Evolutionary conservation across 202 grass and related monocot genomes (phyloP).

Genomic region (Saccharum hybrid): DNA sequence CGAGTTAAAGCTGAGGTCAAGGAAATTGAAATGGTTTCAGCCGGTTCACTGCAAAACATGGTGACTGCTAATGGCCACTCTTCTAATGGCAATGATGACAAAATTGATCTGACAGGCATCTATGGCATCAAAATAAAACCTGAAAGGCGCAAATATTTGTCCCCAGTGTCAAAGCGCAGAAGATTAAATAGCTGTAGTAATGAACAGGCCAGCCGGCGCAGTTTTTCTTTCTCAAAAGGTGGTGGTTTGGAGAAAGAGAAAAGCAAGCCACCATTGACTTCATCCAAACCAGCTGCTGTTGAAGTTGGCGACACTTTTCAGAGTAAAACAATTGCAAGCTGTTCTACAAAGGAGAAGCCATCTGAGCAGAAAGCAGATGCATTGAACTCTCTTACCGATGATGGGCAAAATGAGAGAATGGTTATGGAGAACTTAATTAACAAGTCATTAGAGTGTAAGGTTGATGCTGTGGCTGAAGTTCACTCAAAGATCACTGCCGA

Average conservation of each 20-base stretch:
- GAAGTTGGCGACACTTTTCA: conserved; percentile 41
- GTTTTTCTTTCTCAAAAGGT: conserved; percentile 52
- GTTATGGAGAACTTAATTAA: conserved; percentile 9
- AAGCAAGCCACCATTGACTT: conserved; percentile 45
- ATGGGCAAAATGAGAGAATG: conserved; percentile 41
- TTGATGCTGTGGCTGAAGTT: conserved; percentile 18
- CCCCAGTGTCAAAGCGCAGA: conserved; percentile 74
- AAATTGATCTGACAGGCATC: conserved; percentile 47
- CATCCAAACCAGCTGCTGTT: conserved; percentile 41
- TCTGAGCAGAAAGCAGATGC: conserved; percentile 24
- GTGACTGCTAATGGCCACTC: conserved; percentile 52
- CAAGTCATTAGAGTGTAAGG: conserved; percentile 43
- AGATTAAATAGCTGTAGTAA: conserved; percentile 73
- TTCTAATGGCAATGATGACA: conserved; percentile 39
- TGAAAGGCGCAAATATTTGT: conserved; percentile 69
- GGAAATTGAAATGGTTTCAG: conserved; percentile 43
- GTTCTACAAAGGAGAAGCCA: conserved; percentile 47
- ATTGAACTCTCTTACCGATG: conserved; percentile 38
- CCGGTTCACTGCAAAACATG: conserved; percentile 38
- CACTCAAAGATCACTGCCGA: conserved; percentile 29
- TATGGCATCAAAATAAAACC: conserved; percentile 55
- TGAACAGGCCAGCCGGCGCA: conserved; percentile 48
- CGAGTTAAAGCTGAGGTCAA: conserved; percentile 42
- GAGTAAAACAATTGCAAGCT: conserved; percentile 40
- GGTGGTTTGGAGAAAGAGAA: conserved; percentile 54